Conservation (phyloP, 1,284 basidiomycete species). For the Schizophyllum amplum region DNA sequence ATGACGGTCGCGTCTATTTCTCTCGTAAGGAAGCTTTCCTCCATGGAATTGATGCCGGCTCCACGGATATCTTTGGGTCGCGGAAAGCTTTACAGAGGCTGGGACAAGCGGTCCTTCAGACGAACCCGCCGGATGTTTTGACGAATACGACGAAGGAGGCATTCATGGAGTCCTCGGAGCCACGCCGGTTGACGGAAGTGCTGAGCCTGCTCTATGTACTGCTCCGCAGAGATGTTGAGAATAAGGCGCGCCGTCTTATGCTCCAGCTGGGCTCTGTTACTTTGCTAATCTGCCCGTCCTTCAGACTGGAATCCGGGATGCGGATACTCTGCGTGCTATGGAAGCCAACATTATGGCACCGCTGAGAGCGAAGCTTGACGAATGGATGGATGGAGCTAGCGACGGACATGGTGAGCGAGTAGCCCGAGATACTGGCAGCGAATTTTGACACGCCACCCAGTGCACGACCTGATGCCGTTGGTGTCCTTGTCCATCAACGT, state of each 20-base stretch:
- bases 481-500: constrained; percentile 36
- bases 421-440: constrained; percentile 1
- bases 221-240: constrained; percentile 35
- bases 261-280: background rate
- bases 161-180: constrained; percentile 41
- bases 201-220: constrained; percentile 47
- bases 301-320: constrained; percentile 46
- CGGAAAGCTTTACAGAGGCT: constrained; percentile 40
- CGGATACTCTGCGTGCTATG: constrained; percentile 25
- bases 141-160: constrained; percentile 20
- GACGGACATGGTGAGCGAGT: constrained; percentile 12
- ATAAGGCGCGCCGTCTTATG: constrained; percentile 34
- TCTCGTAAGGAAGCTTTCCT: constrained; percentile 60
- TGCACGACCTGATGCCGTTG: constrained; percentile 25
- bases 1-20: constrained; percentile 61
- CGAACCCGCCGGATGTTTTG: constrained; percentile 38
- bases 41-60: constrained; percentile 31
- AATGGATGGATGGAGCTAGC: constrained; percentile 19
- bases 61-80: constrained; percentile 34
- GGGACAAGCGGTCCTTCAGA: constrained; percentile 41
- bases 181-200: constrained; percentile 41
- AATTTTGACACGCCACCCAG: constrained; percentile 11
- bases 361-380: constrained; percentile 19
- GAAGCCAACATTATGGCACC: constrained; percentile 26
- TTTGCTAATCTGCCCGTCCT: background rate